Evolutionary conservation across 106 monocot species (phyloP), one percentile per base, ranked within the genome.

Genomic region (Cymbidium sinense): DNA sequence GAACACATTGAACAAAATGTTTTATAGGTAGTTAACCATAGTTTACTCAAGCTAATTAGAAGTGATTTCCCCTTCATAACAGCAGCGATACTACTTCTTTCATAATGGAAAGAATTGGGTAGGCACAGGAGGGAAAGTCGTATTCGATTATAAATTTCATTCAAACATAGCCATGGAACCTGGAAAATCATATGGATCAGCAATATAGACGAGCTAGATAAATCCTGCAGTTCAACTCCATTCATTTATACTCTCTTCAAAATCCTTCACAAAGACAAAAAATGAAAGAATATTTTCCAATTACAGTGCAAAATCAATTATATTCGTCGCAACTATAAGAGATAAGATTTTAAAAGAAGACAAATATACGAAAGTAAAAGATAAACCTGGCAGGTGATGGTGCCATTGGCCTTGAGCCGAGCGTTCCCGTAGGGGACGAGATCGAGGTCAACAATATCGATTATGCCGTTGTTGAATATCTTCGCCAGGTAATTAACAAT

Each of bases 391-490:
- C 96, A 98, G 18, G 85, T 78, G 90, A 98, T 94, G 77, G 89
- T 80, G 23, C 82, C 86, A 61, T 88, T 85, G 79, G 96, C 15
- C 12, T 54, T 50, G 65, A 92, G 52, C 61, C 81, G 70, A 50
- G 94, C 96, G 74, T 98, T 98, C 23, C 96, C 96, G 78, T 92
- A 98, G 80, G 96, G 96, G 64, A 98, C 61, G 77, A 98, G 90
- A 52, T 90, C 78, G 81, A 98, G 90, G 70, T 98, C 84, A 41
- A 98, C 84, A 77, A 90, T 80, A 70, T 76, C 79, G 74, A 94
- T 87, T 34, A 98, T 74, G 4, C 91, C 94, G 64, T 87, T 76
- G 50, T 77, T 29, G 79, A 98, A 98, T 75, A 98, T 81, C 76
- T 84, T 87, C 29, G 89, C 74, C 64, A 98, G 92, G 81, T 86